Percentiles rank a stretch among this genome's conserved stretches.
Evolutionary conservation across 202 grass and related monocot species (phyloP).

Genomic region (Musa balbisiana): DNA sequence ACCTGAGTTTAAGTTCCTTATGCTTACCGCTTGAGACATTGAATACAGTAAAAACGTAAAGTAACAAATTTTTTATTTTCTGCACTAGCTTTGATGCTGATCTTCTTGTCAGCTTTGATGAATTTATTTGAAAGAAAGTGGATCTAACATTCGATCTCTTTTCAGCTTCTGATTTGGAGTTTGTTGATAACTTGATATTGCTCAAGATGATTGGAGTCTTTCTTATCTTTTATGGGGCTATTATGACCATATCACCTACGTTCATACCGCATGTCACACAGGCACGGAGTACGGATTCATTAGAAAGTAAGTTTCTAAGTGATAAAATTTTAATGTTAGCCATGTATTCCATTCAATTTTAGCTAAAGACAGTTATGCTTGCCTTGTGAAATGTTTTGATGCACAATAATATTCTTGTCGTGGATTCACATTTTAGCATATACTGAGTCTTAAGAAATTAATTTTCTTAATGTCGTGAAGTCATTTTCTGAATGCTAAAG

Average conservation of each 20-base stretch:
- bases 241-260: slow-evolving; percentile 40
- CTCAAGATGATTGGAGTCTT: slow-evolving; percentile 5
- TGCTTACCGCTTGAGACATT: neutral
- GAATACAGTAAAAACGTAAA: neutral
- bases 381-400: neutral
- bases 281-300: slow-evolving; percentile 54
- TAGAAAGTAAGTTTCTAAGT: slow-evolving; percentile 51
- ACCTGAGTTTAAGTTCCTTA: neutral
- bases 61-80: neutral
- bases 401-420: neutral
- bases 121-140: neutral
- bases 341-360: slow-evolving; percentile 1
- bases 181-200: neutral
- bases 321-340: neutral
- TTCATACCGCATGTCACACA: slow-evolving; percentile 25
- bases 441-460: neutral
- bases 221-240: slow-evolving; percentile 9
- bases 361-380: slow-evolving; percentile 1
- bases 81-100: neutral
- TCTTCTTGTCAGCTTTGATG: neutral
- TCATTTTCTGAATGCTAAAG: neutral
- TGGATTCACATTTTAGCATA: neutral
- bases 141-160: neutral
- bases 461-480: neutral
- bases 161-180: neutral